These are phyloP conservation scores for Irpex sp. DNA, from an alignment of 1,284 basidiomycete species.

Conservation along the genomic window DNA sequence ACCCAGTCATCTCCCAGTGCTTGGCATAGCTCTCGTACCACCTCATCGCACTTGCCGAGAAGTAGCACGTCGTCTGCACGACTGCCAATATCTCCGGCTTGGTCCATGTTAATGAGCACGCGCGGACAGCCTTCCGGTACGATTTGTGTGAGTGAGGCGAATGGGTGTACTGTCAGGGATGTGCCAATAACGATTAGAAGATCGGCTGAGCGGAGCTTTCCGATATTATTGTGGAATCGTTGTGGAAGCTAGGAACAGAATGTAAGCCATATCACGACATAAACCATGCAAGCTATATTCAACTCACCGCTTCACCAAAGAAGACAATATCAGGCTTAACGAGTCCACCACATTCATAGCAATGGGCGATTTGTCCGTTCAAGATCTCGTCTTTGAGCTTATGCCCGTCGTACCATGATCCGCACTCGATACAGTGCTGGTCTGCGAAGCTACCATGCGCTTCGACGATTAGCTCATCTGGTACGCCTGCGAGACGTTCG, in stretches of 20 bases:
- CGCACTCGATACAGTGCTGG: conserved; percentile 78
- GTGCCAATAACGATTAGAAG: conserved; percentile 92
- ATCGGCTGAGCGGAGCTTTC: conserved; percentile 62
- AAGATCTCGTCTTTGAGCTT: conserved; percentile 64
- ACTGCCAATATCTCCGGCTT: conserved; percentile 57
- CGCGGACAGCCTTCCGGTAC: conserved; percentile 56
- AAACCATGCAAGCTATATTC: background rate
- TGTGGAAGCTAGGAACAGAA: conserved; percentile 47
- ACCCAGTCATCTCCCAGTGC: conserved; percentile 62
- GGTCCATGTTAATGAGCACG: conserved; percentile 67
- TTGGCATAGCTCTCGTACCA: conserved; percentile 52
- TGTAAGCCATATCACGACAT: background rate
- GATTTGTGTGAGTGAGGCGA: conserved; percentile 59
- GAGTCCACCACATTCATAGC: conserved; percentile 63
- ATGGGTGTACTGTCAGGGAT: conserved; percentile 79
- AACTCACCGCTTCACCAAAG: conserved; percentile 78
- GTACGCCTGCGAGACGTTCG: conserved; percentile 82
- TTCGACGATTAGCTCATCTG: conserved; percentile 76
- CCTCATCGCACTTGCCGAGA: conserved; percentile 66
- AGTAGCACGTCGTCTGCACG: conserved; percentile 55
- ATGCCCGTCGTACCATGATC: conserved; percentile 54
- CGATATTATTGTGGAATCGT: conserved; percentile 48
- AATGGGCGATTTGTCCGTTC: conserved; percentile 59
- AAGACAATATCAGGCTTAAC: conserved; percentile 96
- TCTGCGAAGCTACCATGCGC: conserved; percentile 92